Evolutionary conservation across 257 asterid genomes (phyloP), one percentile per base, ranked within the genome.

Genomic region (Solanum pennellii): DNA sequence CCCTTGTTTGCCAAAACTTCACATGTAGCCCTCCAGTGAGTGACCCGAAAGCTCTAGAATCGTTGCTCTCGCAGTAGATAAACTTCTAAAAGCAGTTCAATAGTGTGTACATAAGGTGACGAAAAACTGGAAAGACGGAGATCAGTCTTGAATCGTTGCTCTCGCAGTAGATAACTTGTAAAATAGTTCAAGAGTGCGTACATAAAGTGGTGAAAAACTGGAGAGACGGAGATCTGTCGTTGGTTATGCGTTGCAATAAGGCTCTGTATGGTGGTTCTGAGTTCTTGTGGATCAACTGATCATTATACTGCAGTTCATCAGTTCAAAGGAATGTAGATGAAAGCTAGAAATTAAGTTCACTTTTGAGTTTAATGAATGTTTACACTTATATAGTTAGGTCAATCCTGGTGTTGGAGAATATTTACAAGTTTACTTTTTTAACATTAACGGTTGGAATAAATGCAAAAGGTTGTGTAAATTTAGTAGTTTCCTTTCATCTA

Each of bases 1-100:
- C 96, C 39, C 91, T 97, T 10, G 98, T 95, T 13, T 97, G 99
- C 91, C 97, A 93, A 89, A 92, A 94, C 88, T 97, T 97, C 90
- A 90, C 95, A 3, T 97, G 99, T 91, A 95, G 96, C 49, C 97
- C 98, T 73, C 91, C 94, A 0, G 93, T 94, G 13, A 59, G 82
- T 16, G 96, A 94, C 4, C 90, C 95, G 4, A 44, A 11, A n/a
- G 82, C 94, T 87, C 94, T 96, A 2, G 89, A 82, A 72, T 86
- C 93, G 62, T 86, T 91, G 83, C 94, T 96, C 45, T 90, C 87
- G 13, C 90, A 83, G 80, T 92, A 27, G 25, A 76, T 76, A 47
- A 15, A 16, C 39, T 47, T 15, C 42, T 1, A 29, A 9, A 15
- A 80, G 42, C 11, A 16, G 68, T 47, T 80, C 42, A 47, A 25